Conservation (phyloP, 139 green algal genomes). For the Chloropicon primus region DNA sequence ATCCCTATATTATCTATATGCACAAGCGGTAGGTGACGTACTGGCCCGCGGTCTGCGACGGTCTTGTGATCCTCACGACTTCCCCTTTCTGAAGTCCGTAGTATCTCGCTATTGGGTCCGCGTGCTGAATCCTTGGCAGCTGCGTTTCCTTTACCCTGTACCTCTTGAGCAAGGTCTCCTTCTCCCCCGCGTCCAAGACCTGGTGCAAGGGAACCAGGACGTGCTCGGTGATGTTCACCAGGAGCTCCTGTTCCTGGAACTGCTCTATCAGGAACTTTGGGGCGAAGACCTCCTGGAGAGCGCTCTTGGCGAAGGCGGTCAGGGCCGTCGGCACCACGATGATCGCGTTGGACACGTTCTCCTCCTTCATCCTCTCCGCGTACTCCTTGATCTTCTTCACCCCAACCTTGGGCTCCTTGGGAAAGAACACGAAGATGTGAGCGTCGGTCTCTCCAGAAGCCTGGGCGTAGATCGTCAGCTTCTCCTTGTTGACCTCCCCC, state of each 20-base stretch:
- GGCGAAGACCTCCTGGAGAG: slow-evolving; percentile 40
- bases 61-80: slow-evolving; percentile 85
- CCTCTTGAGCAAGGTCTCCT: slow-evolving; percentile 68
- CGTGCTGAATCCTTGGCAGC: slow-evolving; percentile 78
- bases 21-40: slow-evolving; percentile 91
- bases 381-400: slow-evolving; percentile 91
- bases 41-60: slow-evolving; percentile 81
- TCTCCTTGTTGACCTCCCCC: slow-evolving; percentile 58
- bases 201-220: slow-evolving; percentile 79
- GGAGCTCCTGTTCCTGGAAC: slow-evolving; percentile 78
- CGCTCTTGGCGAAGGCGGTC: slow-evolving; percentile 60
- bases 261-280: slow-evolving; percentile 77
- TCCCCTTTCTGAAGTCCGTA: slow-evolving; percentile 72
- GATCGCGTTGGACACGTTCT: slow-evolving; percentile 63
- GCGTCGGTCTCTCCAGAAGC: background rate
- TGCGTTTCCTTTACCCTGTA: slow-evolving; percentile 93
- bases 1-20: too few relatives aligned
- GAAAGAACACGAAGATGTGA: slow-evolving; percentile 95
- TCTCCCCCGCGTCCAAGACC: slow-evolving; percentile 72
- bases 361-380: slow-evolving; percentile 77
- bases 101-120: slow-evolving; percentile 68
- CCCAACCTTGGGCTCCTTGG: slow-evolving; percentile 70
- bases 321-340: slow-evolving; percentile 64
- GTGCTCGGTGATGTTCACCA: slow-evolving; percentile 96
- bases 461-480: slow-evolving; percentile 22